These are phyloP conservation scores for Eucalyptus regnans DNA, from an alignment of 345 rosid genomes.

Conservation along the genomic window DNA sequence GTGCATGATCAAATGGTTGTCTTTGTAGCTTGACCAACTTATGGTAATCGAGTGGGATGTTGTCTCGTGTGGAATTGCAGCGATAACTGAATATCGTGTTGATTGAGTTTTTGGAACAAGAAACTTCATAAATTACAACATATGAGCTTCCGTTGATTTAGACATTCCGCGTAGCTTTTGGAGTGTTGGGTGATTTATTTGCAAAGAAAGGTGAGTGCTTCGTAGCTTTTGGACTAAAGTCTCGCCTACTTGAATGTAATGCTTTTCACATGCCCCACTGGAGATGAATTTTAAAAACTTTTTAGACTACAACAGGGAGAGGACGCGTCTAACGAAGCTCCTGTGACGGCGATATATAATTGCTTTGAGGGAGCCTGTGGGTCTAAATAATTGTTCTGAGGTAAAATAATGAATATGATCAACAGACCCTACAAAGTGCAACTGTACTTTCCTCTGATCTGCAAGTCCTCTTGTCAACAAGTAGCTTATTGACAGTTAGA, in stretches of 20 bases:
- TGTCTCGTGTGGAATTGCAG: neutral
- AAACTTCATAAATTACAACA: conserved; percentile 70
- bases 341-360: conserved; percentile 69
- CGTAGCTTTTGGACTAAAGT: neutral
- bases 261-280: neutral
- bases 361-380: conserved; percentile 72
- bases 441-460: no score
- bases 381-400: conserved; percentile 60
- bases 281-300: neutral
- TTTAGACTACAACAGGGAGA: conserved; percentile 44
- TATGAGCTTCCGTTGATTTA: conserved; percentile 65
- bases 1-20: conserved; percentile 80
- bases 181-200: conserved; percentile 64
- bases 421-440: neutral
- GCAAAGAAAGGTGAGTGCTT: conserved; percentile 54
- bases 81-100: neutral
- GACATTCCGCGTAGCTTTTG: conserved; percentile 79
- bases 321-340: conserved; percentile 81
- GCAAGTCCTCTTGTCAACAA: no score
- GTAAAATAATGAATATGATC: conserved; percentile 15
- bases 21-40: conserved; percentile 81
- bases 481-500: no score
- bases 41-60: conserved; percentile 31
- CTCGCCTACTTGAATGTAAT: neutral
- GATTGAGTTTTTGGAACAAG: conserved; percentile 13